Evolutionary conservation across 441 rosid species (phyloP).

Genomic region (Oxalis stricta): DNA sequence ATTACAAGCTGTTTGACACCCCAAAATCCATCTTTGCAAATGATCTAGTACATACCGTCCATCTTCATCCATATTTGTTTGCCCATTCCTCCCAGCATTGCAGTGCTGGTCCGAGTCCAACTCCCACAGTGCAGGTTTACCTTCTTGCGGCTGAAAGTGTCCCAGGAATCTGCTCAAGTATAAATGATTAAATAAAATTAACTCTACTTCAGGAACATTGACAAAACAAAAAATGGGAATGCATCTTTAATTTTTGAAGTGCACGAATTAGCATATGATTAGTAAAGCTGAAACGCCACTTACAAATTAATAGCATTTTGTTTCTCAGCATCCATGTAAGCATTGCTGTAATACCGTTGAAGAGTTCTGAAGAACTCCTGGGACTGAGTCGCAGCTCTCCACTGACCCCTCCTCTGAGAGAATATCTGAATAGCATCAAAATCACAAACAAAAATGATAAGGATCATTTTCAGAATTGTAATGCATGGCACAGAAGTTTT

Average conservation of each 20-base stretch:
- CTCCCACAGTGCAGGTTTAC: slow-evolving; percentile 84
- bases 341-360: slow-evolving; percentile 92
- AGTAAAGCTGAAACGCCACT: slow-evolving; percentile 11
- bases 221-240: neutral
- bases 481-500: neutral
- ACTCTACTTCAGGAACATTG: neutral
- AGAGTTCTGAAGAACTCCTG: slow-evolving; percentile 98
- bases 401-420: slow-evolving; percentile 93
- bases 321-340: slow-evolving; percentile 93
- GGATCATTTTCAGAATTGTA: neutral
- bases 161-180: slow-evolving; percentile 69
- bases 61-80: slow-evolving; percentile 39
- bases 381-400: slow-evolving; percentile 99
- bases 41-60: slow-evolving; percentile 38
- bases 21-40: neutral
- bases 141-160: slow-evolving; percentile 71
- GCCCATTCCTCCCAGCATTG: slow-evolving; percentile 47
- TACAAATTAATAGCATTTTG: slow-evolving; percentile 97
- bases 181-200: neutral
- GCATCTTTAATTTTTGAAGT: too few relatives aligned
- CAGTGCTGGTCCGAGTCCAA: slow-evolving; percentile 64
- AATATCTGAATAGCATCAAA: slow-evolving; percentile 45
- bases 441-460: slow-evolving; percentile 1
- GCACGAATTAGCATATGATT: slow-evolving; percentile 1
- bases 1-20: slow-evolving; percentile 1